Conservation (phyloP, 108 stramenopile species). For the Skeletonema marinoi region DNA sequence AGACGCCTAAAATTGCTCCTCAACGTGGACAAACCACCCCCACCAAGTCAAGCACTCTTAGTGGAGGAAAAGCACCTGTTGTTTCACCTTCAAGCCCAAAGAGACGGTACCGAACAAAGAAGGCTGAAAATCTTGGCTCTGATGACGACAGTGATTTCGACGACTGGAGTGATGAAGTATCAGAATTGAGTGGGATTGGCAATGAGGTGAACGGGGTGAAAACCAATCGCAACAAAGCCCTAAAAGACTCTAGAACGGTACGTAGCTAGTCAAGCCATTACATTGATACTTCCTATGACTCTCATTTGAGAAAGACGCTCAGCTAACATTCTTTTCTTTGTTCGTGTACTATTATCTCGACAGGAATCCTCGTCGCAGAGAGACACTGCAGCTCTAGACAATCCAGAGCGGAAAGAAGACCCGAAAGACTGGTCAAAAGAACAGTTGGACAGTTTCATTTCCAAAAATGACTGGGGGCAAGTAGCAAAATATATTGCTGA, state of each 20-base stretch:
- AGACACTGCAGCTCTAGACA: not conserved
- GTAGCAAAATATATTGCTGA: slow-evolving; percentile 72
- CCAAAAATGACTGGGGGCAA: slow-evolving; percentile 81
- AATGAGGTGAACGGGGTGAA: slow-evolving; percentile 17
- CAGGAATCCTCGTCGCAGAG: slow-evolving; percentile 14
- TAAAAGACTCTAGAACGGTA: slow-evolving; percentile 12
- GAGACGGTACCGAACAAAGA: slow-evolving; percentile 1
- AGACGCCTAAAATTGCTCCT: not conserved
- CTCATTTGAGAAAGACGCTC: not conserved
- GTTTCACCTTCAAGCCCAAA: slow-evolving; percentile 1
- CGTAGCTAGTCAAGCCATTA: not conserved
- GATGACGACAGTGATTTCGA: slow-evolving; percentile 1
- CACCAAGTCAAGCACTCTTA: not conserved
- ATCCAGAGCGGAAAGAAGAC: not conserved
- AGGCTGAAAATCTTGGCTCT: slow-evolving; percentile 10
- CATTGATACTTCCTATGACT: not conserved
- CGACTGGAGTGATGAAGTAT: slow-evolving; percentile 37
- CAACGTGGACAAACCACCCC: not conserved
- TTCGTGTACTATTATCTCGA: not conserved
- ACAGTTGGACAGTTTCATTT: slow-evolving; percentile 77
- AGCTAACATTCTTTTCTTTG: not conserved
- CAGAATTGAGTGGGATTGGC: slow-evolving; percentile 48
- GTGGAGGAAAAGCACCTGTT: not conserved
- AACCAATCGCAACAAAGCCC: not conserved
- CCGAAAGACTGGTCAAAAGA: slow-evolving; percentile 59